phyloP scores from a whole-genome alignment of 2,329 filamentous ascomycete genomes.

The Hypoxylon sp. region DNA sequence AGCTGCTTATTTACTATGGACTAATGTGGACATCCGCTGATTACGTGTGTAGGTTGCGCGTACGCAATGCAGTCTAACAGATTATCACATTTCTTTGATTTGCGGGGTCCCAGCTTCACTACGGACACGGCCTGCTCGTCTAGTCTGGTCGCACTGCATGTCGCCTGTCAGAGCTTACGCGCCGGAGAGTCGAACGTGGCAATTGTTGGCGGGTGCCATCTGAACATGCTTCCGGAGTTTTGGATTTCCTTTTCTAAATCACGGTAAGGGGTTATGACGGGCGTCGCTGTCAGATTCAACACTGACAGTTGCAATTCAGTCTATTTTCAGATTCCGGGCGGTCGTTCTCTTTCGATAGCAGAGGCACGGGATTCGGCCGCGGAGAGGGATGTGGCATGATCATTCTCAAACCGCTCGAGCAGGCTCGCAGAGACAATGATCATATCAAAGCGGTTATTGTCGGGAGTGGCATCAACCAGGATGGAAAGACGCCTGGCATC shows the following conservation, averaged over 20 bases:
- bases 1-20: neutral
- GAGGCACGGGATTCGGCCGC: constrained; percentile 69
- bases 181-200: constrained; percentile 61
- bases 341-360: constrained; percentile 64
- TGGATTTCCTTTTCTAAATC: constrained; percentile 61
- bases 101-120: constrained; percentile 65
- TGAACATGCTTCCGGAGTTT: constrained; percentile 62
- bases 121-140: constrained; percentile 67
- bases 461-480: constrained; percentile 65
- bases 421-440: constrained; percentile 68
- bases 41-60: constrained; percentile 55
- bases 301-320: constrained; percentile 44
- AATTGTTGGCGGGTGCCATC: constrained; percentile 61
- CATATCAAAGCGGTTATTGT: constrained; percentile 65
- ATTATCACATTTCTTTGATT: constrained; percentile 67
- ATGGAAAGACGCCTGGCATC: constrained; percentile 68
- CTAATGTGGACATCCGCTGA: constrained; percentile 33
- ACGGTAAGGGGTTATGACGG: constrained; percentile 53
- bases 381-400: constrained; percentile 70
- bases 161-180: constrained; percentile 63
- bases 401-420: constrained; percentile 67
- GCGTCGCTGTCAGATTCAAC: constrained; percentile 38
- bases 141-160: constrained; percentile 62
- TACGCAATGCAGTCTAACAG: constrained; percentile 67
- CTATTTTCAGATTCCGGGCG: constrained; percentile 65